A percentile compares a stretch with the other conserved stretches of the same genome.
Conservation (phyloP, 257 asterid species). For the Nicotiana tabacum region DNA sequence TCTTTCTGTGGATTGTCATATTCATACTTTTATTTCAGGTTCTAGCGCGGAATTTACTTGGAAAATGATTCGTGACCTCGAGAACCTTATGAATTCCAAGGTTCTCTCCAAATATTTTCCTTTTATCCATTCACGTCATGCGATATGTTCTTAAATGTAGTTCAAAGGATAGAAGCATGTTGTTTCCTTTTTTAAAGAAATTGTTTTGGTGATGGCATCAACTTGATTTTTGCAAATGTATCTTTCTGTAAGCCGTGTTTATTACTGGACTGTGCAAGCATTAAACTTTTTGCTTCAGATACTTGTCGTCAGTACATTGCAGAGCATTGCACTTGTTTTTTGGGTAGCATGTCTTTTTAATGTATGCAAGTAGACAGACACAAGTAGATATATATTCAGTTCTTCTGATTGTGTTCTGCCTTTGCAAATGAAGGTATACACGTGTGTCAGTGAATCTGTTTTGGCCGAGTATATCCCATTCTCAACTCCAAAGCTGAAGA, state of each 20-base stretch:
- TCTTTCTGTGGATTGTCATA: not conserved
- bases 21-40: conserved; percentile 29
- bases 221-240: not conserved
- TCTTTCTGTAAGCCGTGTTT: not conserved
- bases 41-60: conserved; percentile 30
- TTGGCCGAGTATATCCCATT: conserved; percentile 43
- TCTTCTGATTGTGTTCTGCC: conserved; percentile 3
- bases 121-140: not conserved
- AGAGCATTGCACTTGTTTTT: not conserved
- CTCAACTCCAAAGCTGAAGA: conserved; percentile 51
- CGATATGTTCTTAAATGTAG: not conserved
- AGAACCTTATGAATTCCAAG: conserved; percentile 84
- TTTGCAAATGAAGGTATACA: conserved; percentile 56
- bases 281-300: not conserved
- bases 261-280: not conserved
- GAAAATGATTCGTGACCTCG: conserved; percentile 55
- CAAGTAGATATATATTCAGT: not conserved
- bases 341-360: not conserved
- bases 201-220: not conserved
- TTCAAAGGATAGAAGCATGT: not conserved
- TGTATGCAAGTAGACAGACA: not conserved
- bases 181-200: not conserved
- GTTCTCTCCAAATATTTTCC: conserved; percentile 24
- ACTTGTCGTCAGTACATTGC: not conserved
- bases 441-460: conserved; percentile 50